phyloP scores from a whole-genome alignment of 2,329 filamentous ascomycete genomes.

The Amauroascus niger region DNA sequence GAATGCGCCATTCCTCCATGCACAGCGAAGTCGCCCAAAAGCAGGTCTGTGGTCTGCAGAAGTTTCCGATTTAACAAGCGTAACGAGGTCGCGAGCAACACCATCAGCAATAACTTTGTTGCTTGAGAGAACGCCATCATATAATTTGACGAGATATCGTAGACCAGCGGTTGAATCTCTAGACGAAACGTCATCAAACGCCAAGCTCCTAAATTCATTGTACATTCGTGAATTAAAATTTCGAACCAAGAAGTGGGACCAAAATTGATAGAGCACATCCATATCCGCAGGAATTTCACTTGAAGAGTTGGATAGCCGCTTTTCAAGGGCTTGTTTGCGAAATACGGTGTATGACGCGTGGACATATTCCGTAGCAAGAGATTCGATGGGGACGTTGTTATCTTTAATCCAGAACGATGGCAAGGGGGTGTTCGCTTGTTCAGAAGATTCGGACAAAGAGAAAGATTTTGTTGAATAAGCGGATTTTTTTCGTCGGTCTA shows the following conservation, averaged over 20 bases:
- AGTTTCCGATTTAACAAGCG: constrained; percentile 44
- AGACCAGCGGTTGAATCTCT: constrained; percentile 48
- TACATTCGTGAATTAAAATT: constrained; percentile 71
- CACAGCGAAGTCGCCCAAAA: constrained; percentile 44
- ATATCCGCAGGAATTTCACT: constrained; percentile 37
- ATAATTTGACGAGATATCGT: constrained; percentile 55
- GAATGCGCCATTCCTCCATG: constrained; percentile 46
- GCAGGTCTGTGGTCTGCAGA: constrained; percentile 34
- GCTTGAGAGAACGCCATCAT: constrained; percentile 48
- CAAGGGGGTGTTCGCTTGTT: constrained; percentile 7
- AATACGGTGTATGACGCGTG: constrained; percentile 43
- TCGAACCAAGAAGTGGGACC: constrained; percentile 60
- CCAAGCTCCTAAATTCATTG: constrained; percentile 59
- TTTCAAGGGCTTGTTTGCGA: constrained; percentile 41
- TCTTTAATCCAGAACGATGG: constrained; percentile 44
- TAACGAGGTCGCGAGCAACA: constrained; percentile 47
- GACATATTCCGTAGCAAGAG: constrained; percentile 37
- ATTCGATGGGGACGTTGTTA: constrained; percentile 35
- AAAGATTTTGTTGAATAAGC: neutral
- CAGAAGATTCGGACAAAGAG: constrained; percentile 3
- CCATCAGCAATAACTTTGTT: constrained; percentile 39
- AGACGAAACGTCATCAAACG: constrained; percentile 52
- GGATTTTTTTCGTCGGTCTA: neutral
- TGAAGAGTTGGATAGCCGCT: constrained; percentile 38
- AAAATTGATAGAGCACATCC: constrained; percentile 62